phyloP scores from a whole-genome alignment of 148 eudicot genomes.

The Rhododendron williamsianum region DNA sequence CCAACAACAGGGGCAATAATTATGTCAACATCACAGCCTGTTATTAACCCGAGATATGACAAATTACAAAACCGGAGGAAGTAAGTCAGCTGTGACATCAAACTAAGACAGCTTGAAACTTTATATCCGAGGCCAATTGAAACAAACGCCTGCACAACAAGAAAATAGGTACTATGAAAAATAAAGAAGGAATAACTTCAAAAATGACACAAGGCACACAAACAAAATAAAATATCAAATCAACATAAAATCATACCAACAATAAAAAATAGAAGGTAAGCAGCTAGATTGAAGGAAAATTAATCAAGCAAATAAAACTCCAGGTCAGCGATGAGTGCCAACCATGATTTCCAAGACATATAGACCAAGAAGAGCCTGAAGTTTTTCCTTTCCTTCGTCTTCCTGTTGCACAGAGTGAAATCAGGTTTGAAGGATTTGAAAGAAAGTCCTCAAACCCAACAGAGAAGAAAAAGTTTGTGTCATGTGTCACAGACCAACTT shows the following conservation, averaged over 20 bases:
- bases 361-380: slow-evolving; percentile 62
- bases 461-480: not conserved
- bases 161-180: not conserved
- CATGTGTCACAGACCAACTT: slow-evolving; percentile 61
- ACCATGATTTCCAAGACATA: slow-evolving; percentile 79
- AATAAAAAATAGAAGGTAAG: not conserved
- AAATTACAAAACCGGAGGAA: slow-evolving; percentile 58
- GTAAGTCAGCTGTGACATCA: slow-evolving; percentile 47
- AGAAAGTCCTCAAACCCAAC: slow-evolving; percentile 6
- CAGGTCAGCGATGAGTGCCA: slow-evolving; percentile 10
- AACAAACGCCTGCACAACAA: slow-evolving; percentile 55
- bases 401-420: slow-evolving; percentile 45
- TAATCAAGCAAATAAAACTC: slow-evolving; percentile 2
- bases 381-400: slow-evolving; percentile 40
- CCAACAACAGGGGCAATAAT: slow-evolving; percentile 26
- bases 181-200: slow-evolving; percentile 3
- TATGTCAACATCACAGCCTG: slow-evolving; percentile 54
- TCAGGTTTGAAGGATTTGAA: slow-evolving; percentile 10
- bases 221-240: slow-evolving; percentile 5
- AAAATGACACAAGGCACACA: not conserved
- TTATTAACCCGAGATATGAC: slow-evolving; percentile 55
- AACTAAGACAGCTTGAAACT: slow-evolving; percentile 32
- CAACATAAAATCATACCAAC: slow-evolving; percentile 5
- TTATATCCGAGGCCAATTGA: slow-evolving; percentile 42
- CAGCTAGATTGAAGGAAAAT: slow-evolving; percentile 5